Evolutionary conservation across 1,284 basidiomycete species (phyloP).

Genomic region (Retiboletus fuscus): DNA sequence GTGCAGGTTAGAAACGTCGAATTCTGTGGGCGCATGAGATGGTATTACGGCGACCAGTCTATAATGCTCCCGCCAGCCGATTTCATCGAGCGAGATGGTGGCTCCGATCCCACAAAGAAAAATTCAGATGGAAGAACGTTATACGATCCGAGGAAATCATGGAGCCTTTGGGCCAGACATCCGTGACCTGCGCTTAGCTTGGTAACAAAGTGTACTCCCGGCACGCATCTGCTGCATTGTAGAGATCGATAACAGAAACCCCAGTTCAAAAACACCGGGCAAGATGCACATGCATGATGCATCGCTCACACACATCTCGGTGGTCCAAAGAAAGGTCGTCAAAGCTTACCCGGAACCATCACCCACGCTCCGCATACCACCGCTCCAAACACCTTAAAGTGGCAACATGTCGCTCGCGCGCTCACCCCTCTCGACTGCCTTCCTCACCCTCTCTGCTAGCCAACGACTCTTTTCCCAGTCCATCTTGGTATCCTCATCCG

Average conservation of each 20-base stretch:
- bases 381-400: slow-evolving; percentile 39
- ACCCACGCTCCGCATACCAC: slow-evolving; percentile 26
- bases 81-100: no score
- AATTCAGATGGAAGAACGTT: no score
- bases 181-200: background rate
- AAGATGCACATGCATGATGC: background rate
- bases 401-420: slow-evolving; percentile 35
- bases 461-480: slow-evolving; percentile 46
- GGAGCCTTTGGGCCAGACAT: no score
- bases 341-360: background rate
- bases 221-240: background rate
- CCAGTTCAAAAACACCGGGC: background rate
- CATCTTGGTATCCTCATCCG: slow-evolving; percentile 34
- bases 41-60: no score
- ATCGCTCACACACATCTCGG: background rate
- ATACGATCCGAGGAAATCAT: no score
- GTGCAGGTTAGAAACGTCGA: no score
- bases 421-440: slow-evolving; percentile 37
- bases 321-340: background rate
- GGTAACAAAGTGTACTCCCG: background rate
- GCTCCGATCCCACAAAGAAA: no score
- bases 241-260: background rate
- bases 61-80: no score
- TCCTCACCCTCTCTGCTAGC: slow-evolving; percentile 31
- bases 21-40: no score